A percentile compares a stretch with the other conserved stretches of the same genome.
Conservation (phyloP, 2,329 filamentous ascomycete genomes). For the Penicillium hordei region DNA sequence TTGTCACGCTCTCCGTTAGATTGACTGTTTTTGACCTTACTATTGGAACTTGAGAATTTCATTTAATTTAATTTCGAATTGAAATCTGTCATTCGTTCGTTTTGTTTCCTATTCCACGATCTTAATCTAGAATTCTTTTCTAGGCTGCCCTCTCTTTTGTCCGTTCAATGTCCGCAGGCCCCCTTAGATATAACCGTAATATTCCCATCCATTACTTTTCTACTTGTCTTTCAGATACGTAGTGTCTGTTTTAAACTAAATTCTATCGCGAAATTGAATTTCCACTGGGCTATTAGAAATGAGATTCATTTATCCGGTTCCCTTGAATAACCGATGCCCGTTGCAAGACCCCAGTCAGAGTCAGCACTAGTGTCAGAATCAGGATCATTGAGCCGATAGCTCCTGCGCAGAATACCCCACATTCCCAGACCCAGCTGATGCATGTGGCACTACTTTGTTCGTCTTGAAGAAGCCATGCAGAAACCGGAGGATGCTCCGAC, state of each 20-base stretch:
- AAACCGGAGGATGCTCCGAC: constrained; percentile 16
- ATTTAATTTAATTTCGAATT: neutral
- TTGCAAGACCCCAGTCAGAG: neutral
- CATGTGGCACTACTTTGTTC: neutral
- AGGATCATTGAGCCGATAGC: neutral
- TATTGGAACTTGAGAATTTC: neutral
- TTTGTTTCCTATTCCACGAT: neutral
- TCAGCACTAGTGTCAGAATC: neutral
- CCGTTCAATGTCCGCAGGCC: too few relatives aligned
- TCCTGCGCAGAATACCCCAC: neutral
- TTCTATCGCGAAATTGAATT: neutral
- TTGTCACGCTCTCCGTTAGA: neutral
- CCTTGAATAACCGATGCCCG: neutral
- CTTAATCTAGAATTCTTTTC: too few relatives aligned
- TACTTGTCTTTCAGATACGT: neutral
- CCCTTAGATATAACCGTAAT: neutral
- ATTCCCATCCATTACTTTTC: neutral
- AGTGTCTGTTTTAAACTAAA: neutral
- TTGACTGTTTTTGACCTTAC: neutral
- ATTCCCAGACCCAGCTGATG: neutral
- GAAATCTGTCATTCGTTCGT: neutral
- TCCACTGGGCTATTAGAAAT: neutral
- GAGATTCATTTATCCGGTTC: neutral
- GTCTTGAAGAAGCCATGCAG: constrained; percentile 3
- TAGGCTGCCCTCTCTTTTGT: neutral